These are phyloP conservation scores for Rhodotorula taiwanensis DNA, from an alignment of 768 basidiomycete species.

Conservation along the genomic window DNA sequence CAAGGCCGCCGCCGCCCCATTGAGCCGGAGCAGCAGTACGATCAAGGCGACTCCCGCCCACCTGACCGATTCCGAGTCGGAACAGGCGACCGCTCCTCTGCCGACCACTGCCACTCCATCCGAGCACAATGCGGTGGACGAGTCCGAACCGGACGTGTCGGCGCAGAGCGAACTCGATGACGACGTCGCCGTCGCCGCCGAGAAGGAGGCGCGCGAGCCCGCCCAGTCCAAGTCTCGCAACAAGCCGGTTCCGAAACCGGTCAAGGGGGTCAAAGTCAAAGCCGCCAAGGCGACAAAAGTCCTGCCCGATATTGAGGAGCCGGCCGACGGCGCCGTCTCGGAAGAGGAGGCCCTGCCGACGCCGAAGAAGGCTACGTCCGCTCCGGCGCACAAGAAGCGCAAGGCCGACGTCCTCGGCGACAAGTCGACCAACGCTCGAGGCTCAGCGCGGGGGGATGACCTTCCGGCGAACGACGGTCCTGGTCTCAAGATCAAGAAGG, in stretches of 20 bases:
- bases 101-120: no score
- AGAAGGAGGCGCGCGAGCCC: not conserved
- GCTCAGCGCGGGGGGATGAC: no score
- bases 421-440: slow-evolving; percentile 9
- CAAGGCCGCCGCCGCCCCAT: no score
- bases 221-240: slow-evolving; percentile 4
- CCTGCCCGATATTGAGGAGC: not conserved
- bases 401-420: slow-evolving; percentile 16
- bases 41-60: not conserved
- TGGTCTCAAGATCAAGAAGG: slow-evolving; percentile 22
- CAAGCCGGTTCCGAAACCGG: not conserved
- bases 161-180: no score
- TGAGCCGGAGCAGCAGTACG: slow-evolving; percentile 16
- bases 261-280: no score
- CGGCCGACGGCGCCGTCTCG: not conserved
- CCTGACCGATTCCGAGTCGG: not conserved
- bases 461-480: not conserved
- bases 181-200: no score
- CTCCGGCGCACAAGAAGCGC: slow-evolving; percentile 12
- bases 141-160: no score
- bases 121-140: no score
- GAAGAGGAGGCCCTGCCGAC: slow-evolving; percentile 3
- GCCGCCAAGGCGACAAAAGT: slow-evolving; percentile 3
- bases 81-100: not conserved
- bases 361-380: slow-evolving; percentile 1